Base-by-base conservation (phyloP, 139 green algal genomes). In the Tetraselmis chui region DNA sequence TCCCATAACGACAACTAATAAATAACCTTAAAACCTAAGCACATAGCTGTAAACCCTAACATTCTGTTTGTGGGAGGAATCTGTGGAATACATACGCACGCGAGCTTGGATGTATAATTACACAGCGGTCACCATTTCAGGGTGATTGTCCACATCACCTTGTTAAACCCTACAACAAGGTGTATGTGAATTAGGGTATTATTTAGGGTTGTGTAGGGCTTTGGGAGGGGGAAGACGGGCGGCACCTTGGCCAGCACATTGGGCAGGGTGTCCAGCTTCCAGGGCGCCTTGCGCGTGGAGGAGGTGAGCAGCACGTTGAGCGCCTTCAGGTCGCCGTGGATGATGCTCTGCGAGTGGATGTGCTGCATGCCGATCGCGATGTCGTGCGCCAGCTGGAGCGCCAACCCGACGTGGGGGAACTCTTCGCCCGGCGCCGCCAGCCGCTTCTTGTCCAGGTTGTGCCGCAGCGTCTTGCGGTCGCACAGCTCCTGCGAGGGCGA, bases 271-370 rank as follows among this genome's bases (percentile, higher is more conserved):
- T 18, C 18, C 11, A 18, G 11, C n/a, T n/a, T n/a, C n/a, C n/a
- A n/a, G 45, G 45, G 11, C 45, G 45, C 18, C 45, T 67, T 67
- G 45, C 45, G 45, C 45, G 18, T 67, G 45, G 11, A 25, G 45
- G 45, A 67, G 45, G 45, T 67, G 45, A 67, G 45, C 45, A 67
- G 45, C 45, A 67, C 45, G 45, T 67, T 79, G 77, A 74, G 1
- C n/a, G 81, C 80, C 81, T 89, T 89, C 81, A 89, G 83, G 81
- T 89, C 86, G 2, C 45, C 76, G 80, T 90, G 87, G 27, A 90
- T 83, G 78, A 90, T 87, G 78, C 85, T 83, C 23, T 87, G 80
- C 25, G 75, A 81, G 81, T 90, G 87, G 78, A 90, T 83, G 77
- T 88, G 84, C 28, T 84, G 67, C 87, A 90, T 88, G 22, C 82